Evolutionary conservation across 2,329 filamentous ascomycete species (phyloP).

Genomic region (Nemania bipapillata): DNA sequence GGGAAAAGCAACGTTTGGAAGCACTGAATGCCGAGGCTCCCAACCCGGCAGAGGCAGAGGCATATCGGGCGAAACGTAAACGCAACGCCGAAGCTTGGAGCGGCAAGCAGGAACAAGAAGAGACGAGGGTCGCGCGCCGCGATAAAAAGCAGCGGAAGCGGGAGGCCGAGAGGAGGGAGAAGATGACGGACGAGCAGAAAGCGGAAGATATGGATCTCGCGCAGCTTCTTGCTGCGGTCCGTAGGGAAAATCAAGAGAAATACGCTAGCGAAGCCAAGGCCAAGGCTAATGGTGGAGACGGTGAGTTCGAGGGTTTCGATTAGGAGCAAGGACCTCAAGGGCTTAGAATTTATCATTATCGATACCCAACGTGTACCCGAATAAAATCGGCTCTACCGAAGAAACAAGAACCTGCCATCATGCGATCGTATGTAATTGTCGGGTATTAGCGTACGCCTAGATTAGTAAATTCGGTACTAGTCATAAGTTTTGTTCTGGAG

Average conservation of each 20-base stretch:
- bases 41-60: conserved; percentile 47
- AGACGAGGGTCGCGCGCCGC: conserved; percentile 68
- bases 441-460: background rate
- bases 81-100: conserved; percentile 78
- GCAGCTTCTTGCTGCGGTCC: conserved; percentile 71
- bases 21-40: conserved; percentile 58
- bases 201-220: conserved; percentile 71
- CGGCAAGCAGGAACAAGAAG: conserved; percentile 73
- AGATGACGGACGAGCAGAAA: conserved; percentile 77
- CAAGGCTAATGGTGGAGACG: conserved; percentile 51
- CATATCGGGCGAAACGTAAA: conserved; percentile 64
- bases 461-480: background rate
- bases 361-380: conserved; percentile 22
- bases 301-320: conserved; percentile 71
- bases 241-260: conserved; percentile 65
- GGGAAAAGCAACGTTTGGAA: conserved; percentile 72
- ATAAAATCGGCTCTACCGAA: conserved; percentile 4
- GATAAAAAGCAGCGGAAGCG: conserved; percentile 73
- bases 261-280: conserved; percentile 48
- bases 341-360: background rate
- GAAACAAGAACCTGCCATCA: background rate
- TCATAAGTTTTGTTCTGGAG: background rate
- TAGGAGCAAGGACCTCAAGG: conserved; percentile 26
- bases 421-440: too few species aligned
- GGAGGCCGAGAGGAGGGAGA: conserved; percentile 70